These are phyloP conservation scores for Bipolaris sorokiniana DNA, from an alignment of 2,329 filamentous ascomycete species.

Conservation along the genomic window DNA sequence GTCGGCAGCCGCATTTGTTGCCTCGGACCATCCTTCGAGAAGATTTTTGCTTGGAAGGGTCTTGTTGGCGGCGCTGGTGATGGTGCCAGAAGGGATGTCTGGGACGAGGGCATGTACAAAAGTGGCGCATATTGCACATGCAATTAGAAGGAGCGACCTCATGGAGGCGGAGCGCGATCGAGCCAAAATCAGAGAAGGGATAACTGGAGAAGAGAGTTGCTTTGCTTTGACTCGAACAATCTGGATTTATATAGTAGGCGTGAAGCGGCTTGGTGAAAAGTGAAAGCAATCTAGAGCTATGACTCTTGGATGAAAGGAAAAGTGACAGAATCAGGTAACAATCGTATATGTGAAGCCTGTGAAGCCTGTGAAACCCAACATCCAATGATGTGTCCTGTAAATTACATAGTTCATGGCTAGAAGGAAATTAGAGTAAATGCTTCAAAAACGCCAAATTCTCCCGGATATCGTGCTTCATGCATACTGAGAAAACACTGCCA, in stretches of 20 bases:
- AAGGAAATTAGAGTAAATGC: conserved; percentile 12
- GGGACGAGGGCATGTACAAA: neutral
- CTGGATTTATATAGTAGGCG: neutral
- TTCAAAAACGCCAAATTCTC: conserved; percentile 11
- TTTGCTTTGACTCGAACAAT: neutral
- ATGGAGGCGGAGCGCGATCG: neutral
- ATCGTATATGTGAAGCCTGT: neutral
- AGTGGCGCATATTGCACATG: neutral
- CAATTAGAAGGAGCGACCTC: neutral
- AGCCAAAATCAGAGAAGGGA: neutral
- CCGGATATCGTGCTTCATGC: conserved; percentile 8
- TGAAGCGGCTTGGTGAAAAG: neutral
- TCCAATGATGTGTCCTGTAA: neutral
- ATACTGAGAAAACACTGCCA: neutral
- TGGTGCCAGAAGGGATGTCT: neutral
- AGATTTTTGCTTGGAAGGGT: neutral
- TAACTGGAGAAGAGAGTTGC: neutral
- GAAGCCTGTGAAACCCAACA: neutral
- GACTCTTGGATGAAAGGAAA: neutral
- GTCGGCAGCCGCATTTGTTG: neutral
- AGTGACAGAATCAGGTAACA: neutral
- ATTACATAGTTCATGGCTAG: neutral
- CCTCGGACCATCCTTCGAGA: neutral
- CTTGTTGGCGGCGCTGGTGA: neutral
- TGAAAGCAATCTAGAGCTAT: neutral